Evolutionary conservation across 164 flowering plant genomes (phyloP).

Genomic region (Tetracentron sinense): DNA sequence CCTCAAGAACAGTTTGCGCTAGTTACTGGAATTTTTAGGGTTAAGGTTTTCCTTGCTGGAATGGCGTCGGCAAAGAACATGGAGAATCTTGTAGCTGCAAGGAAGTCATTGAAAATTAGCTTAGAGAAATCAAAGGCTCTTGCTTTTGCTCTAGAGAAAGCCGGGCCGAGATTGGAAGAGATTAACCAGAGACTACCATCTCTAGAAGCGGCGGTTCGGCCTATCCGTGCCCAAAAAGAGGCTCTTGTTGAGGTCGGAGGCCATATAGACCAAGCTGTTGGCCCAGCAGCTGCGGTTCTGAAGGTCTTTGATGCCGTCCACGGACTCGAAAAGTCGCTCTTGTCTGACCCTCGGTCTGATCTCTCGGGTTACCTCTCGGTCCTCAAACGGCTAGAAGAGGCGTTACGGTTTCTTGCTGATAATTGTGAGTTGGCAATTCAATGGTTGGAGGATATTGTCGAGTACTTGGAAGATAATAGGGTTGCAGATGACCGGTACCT

Average conservation of each 20-base stretch:
- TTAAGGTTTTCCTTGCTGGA: constrained; percentile 3
- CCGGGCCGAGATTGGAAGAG: constrained; percentile 68
- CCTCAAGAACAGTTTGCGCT: background rate
- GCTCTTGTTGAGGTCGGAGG: constrained; percentile 70
- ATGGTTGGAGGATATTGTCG: constrained; percentile 89
- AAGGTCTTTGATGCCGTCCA: constrained; percentile 88
- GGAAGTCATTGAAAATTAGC: constrained; percentile 52
- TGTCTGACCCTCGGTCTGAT: constrained; percentile 63
- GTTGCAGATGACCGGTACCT: constrained; percentile 60
- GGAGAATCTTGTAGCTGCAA: constrained; percentile 50
- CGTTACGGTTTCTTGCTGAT: constrained; percentile 64
- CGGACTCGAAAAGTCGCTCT: constrained; percentile 68
- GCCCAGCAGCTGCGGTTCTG: constrained; percentile 85
- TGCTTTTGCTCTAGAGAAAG: constrained; percentile 45
- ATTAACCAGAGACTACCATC: constrained; percentile 57
- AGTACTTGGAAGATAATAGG: constrained; percentile 62
- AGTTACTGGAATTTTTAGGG: constrained; percentile 13
- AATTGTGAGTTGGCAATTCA: constrained; percentile 81
- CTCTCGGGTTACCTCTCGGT: constrained; percentile 64
- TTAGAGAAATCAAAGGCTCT: no score
- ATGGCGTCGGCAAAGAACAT: constrained; percentile 22
- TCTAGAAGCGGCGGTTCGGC: constrained; percentile 66
- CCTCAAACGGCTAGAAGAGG: constrained; percentile 74
- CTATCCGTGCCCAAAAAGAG: constrained; percentile 68
- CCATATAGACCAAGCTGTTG: constrained; percentile 79